Base-by-base conservation (phyloP, 768 basidiomycete species). In the Boletus sp. region DNA sequence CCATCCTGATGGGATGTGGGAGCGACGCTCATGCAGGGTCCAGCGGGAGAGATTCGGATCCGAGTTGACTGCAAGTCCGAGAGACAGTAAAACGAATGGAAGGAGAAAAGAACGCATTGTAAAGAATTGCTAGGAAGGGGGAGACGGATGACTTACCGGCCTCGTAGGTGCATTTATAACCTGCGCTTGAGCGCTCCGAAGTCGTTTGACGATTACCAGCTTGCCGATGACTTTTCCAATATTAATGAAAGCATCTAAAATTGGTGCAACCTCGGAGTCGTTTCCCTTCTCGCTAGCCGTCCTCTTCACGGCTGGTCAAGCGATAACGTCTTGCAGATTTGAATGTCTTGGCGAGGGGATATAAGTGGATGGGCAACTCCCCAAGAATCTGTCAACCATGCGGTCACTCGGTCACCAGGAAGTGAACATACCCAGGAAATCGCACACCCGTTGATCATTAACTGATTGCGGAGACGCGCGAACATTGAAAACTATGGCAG, bases 1-100 rank as follows among this genome's bases (percentile, higher is more conserved):
- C 79, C 74, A 80, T 54, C 76, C 78, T 25, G 58, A 35, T 2
- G 80, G 80, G 23, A 68, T 57, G 29, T 63, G 49, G 10, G 71
- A 63, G 17, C 79, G 47, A 17, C 48, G 56, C 15, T 66, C 65
- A 15, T 66, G 65, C 1, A 53, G 15, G 9, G 37, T 29, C 39
- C 33, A 55, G 5, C 19, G 60, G 19, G 66, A 55, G 14, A 47
- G 17, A 7, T 46, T 5, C 2, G 57, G 53, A 25, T 56, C 35
- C 1, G 63, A 42, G 17, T 13, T 54, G 10, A 40, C 54, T 19
- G 35, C 50, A n/a, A 68, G 37, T 29, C 56, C 56, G 9, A 66
- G 56, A 11, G 57, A 57, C 14, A 68, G 42, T 1, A 63, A 58
- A 66, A 63, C 34, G 61, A 63, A 41, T n/a, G 65, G 35, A 34